Evolutionary conservation across 1,139 yeast species (phyloP).

Genomic region (Zygosaccharomyces pseudobailii): DNA sequence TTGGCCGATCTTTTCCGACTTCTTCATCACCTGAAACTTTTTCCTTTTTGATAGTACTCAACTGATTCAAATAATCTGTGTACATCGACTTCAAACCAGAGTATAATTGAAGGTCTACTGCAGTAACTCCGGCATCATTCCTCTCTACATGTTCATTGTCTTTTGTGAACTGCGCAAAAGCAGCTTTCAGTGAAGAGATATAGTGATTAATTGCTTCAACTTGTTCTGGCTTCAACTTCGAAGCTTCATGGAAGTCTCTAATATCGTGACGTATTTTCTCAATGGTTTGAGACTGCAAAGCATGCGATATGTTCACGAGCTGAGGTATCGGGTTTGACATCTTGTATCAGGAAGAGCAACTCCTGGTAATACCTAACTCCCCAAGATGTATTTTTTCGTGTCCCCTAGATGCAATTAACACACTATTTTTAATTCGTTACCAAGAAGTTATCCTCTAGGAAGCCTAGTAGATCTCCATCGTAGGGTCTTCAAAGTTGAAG

Average conservation of each 20-base stretch:
- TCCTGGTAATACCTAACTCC: not conserved
- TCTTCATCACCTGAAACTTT: conserved; percentile 11
- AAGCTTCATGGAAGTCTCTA: conserved; percentile 14
- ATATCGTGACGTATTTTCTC: conserved; percentile 28
- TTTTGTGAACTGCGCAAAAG: conserved; percentile 24
- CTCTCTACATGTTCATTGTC: conserved; percentile 30
- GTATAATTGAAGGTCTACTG: conserved; percentile 28
- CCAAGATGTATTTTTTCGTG: not conserved
- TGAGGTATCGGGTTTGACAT: conserved; percentile 30
- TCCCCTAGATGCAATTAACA: not conserved
- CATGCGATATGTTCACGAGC: conserved; percentile 31
- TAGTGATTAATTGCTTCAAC: conserved; percentile 21
- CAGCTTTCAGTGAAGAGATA: conserved; percentile 21
- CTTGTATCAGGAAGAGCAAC: not conserved
- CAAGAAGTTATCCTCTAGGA: not conserved
- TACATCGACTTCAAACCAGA: conserved; percentile 32
- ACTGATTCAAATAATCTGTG: conserved; percentile 26
- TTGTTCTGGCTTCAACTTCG: conserved; percentile 18
- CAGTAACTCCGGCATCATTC: conserved; percentile 23
- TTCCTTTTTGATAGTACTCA: conserved; percentile 20
- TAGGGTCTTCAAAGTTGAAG: not conserved
- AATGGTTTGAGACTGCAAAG: conserved; percentile 28
- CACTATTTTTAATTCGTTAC: not conserved
- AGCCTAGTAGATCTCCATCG: not conserved
- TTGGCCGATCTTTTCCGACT: conserved; percentile 12